Evolutionary conservation across 2,329 filamentous ascomycete species (phyloP), one percentile per base, ranked within the genome.

Genomic region (Hortaea sp.): DNA sequence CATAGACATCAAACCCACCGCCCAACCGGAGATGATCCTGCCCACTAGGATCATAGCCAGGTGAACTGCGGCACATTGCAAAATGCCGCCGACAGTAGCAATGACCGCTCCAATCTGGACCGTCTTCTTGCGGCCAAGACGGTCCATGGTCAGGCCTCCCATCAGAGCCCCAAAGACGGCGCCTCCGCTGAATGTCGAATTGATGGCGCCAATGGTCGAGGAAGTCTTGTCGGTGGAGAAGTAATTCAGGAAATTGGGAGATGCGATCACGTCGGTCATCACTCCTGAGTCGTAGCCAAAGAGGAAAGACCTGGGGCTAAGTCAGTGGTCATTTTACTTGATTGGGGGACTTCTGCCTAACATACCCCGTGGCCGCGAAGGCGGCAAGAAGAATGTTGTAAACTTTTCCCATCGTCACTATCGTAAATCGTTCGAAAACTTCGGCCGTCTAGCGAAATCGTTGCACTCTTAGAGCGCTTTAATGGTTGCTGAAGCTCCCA

Each of bases 171-270:
- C 76, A 51, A 78, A 73, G 30, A 75, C 69, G 46, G 74, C 75
- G n/a, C 75, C 76, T 4, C 74, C 75, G 10, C 72, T 73, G 54
- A 82, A 82, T 27, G 79, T 81, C 48, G 77, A 78, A 57, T 80
- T 78, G 58, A 82, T 77, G 13, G 78, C 78, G 7, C 79, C 79
- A 46, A 81, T 68, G 43, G 79, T 73, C 5, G 73, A 65, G 55
- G 71, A 71, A 1, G 66, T 68, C 28, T 63, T 69, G 1, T 57
- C 61, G 4, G 75, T 76, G 35, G 78, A 65, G 63, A 83, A 82
- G 57, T 75, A 78, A 1, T 58, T 48, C 12, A 81, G 69, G 60
- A 82, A 82, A 54, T 77, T 66, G 29, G 69, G 66, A 7, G 71
- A 74, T n/a, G 70, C 68, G 45, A 79, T 77, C 49, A 78, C 77